Evolutionary conservation across 2,329 filamentous ascomycete genomes (phyloP).

Genomic region (Clonostachys chloroleuca): DNA sequence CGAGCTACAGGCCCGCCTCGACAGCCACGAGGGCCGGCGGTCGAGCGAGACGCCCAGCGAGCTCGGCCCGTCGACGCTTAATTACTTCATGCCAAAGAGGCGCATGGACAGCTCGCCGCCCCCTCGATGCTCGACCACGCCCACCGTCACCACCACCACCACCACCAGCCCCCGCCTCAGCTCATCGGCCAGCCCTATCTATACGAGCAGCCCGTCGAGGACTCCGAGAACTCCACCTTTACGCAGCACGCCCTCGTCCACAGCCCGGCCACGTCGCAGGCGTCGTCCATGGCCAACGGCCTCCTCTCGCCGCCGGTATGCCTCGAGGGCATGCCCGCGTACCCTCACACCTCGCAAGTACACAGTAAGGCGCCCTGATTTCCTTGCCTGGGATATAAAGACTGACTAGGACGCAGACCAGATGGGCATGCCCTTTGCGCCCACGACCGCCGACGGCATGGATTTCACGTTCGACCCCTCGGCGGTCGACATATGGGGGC

Average conservation of each 20-base stretch:
- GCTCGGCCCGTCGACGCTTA: too few relatives aligned
- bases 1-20: conserved; percentile 19
- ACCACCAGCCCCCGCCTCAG: background rate
- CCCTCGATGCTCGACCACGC: too few relatives aligned
- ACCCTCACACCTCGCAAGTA: too few relatives aligned
- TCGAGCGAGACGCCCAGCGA: too few relatives aligned
- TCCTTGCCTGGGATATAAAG: too few relatives aligned
- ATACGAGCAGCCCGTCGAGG: conserved; percentile 6
- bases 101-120: too few relatives aligned
- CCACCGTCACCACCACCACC: background rate
- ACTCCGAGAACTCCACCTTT: conserved; percentile 6
- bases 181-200: conserved; percentile 5
- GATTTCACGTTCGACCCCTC: conserved; percentile 12
- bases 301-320: too few relatives aligned
- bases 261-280: conserved; percentile 9
- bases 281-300: too few relatives aligned
- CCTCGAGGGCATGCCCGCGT: too few relatives aligned
- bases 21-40: conserved; percentile 14
- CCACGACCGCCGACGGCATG: conserved; percentile 8
- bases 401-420: too few relatives aligned
- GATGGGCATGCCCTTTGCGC: conserved; percentile 4
- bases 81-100: too few relatives aligned
- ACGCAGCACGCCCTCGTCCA: conserved; percentile 4
- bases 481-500: conserved; percentile 9
- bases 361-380: too few relatives aligned